Conservation (phyloP, 2,329 filamentous ascomycete species). For the Monascus ruber region DNA sequence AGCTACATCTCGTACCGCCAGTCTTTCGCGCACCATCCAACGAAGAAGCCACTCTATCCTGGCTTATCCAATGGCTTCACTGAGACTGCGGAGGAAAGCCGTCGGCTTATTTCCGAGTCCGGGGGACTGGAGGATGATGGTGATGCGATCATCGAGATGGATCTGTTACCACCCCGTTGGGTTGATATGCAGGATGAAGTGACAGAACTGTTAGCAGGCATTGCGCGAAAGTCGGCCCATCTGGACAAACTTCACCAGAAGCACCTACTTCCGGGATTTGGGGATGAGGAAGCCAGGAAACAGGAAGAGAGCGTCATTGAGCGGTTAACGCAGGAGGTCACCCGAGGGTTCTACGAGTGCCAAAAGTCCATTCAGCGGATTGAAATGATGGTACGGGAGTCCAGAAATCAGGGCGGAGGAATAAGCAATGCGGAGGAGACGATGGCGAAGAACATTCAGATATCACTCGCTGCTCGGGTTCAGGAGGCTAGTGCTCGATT, state of each 20-base stretch:
- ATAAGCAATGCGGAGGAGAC: conserved; percentile 77
- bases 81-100: conserved; percentile 55
- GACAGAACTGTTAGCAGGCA: conserved; percentile 65
- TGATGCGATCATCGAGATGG: conserved; percentile 97
- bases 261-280: conserved; percentile 90
- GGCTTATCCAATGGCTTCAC: conserved; percentile 49
- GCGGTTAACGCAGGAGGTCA: conserved; percentile 78
- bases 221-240: conserved; percentile 70
- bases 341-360: conserved; percentile 76
- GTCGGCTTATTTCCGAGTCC: conserved; percentile 71
- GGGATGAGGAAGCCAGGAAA: conserved; percentile 82
- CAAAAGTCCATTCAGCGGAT: conserved; percentile 80
- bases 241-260: conserved; percentile 93
- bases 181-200: conserved; percentile 92
- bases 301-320: conserved; percentile 87
- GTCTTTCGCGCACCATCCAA: conserved; percentile 90
- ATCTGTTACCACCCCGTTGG: conserved; percentile 88
- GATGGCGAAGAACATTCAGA: conserved; percentile 94
- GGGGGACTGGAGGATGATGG: conserved; percentile 66
- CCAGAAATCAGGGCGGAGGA: conserved; percentile 54
- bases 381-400: conserved; percentile 74
- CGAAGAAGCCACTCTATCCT: conserved; percentile 66
- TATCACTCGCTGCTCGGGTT: conserved; percentile 74
- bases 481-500: conserved; percentile 88
- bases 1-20: conserved; percentile 99